These are phyloP conservation scores for Phylloporus arenicola DNA, from an alignment of 768 basidiomycete species.

Conservation along the genomic window DNA sequence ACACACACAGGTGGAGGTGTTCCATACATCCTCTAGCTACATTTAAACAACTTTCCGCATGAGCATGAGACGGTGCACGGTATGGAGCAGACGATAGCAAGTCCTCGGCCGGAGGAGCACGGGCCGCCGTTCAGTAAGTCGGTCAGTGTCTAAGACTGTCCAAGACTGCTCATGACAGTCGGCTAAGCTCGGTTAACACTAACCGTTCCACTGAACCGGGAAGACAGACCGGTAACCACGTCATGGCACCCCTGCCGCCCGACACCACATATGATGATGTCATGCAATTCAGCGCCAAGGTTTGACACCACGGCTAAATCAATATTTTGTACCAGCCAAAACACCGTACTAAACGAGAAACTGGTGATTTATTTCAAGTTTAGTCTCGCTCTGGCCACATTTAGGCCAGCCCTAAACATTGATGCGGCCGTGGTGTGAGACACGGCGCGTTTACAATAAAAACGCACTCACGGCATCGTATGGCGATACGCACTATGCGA, in stretches of 20 bases:
- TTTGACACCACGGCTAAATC: not conserved
- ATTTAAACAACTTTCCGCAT: not conserved
- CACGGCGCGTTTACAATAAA: not conserved
- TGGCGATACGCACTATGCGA: not conserved
- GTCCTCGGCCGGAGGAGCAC: not conserved
- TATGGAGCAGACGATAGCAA: too few species aligned
- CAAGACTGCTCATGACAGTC: too few species aligned
- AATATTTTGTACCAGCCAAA: too few species aligned
- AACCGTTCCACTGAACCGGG: too few species aligned
- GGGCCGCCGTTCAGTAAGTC: too few species aligned
- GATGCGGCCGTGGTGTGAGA: not conserved
- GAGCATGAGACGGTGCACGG: not conserved
- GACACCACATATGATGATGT: not conserved
- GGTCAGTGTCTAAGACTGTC: too few species aligned
- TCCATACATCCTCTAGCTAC: not conserved
- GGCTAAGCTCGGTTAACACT: too few species aligned
- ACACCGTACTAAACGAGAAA: too few species aligned
- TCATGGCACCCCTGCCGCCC: not conserved
- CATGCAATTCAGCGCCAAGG: not conserved
- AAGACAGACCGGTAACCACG: not conserved
- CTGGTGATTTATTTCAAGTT: too few species aligned
- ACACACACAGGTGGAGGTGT: too few species aligned
- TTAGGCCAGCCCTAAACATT: too few species aligned
- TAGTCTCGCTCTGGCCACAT: too few species aligned
- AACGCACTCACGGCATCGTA: not conserved